A percentile compares a stretch with the other conserved stretches of the same genome.
Evolutionary conservation across 257 asterid genomes (phyloP).

Genomic region (Solanum pinnatisectum): DNA sequence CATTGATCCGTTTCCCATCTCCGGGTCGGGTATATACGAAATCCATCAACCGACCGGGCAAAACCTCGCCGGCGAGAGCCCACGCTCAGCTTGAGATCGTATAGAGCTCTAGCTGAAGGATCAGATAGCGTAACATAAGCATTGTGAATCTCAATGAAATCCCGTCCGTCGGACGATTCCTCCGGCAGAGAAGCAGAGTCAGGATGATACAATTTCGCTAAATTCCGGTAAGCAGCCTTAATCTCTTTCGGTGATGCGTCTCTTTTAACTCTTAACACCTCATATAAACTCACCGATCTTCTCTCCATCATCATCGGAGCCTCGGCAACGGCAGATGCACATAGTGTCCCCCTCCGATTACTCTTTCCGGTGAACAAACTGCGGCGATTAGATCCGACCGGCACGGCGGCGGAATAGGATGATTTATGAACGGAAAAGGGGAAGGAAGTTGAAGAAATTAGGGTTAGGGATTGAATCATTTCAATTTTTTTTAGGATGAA

Average conservation of each 20-base stretch:
- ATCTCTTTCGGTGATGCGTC: conserved; percentile 70
- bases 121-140: conserved; percentile 79
- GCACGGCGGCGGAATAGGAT: not conserved
- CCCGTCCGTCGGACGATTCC: conserved; percentile 39
- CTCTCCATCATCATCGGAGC: conserved; percentile 1
- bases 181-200: conserved; percentile 23
- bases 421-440: not conserved
- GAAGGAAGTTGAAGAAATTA: not conserved
- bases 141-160: conserved; percentile 64
- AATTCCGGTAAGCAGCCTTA: conserved; percentile 72
- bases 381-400: not conserved
- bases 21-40: conserved; percentile 47
- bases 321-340: not conserved
- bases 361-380: not conserved
- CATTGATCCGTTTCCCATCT: conserved; percentile 98
- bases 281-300: conserved; percentile 38
- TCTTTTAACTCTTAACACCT: conserved; percentile 52
- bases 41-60: conserved; percentile 1
- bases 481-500: not conserved
- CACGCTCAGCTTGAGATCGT: conserved; percentile 40
- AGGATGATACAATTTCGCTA: conserved; percentile 85
- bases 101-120: conserved; percentile 58
- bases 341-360: not conserved
- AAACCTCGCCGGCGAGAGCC: conserved; percentile 12
- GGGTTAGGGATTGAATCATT: not conserved